Evolutionary conservation across 2,329 filamentous ascomycete species (phyloP).

Genomic region (Curvularia sp.): DNA sequence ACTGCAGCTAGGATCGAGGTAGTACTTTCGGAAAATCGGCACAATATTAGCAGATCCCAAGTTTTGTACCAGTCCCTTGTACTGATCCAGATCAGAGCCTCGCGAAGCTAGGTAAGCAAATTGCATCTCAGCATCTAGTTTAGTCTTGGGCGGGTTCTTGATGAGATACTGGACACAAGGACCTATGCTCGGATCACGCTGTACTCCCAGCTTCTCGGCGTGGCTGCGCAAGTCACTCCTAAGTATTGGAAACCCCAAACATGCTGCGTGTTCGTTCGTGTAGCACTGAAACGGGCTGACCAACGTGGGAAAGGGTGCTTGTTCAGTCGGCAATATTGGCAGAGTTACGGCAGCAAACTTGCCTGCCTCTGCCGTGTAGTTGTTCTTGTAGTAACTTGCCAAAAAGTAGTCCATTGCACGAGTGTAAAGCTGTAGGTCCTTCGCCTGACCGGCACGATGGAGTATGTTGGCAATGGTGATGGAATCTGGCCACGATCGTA

Average conservation of each 20-base stretch:
- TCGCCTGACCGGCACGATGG: constrained; percentile 63
- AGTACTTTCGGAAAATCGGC: constrained; percentile 46
- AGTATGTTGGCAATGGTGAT: constrained; percentile 81
- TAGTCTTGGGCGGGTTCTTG: constrained; percentile 71
- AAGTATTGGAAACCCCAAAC: constrained; percentile 83
- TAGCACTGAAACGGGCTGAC: constrained; percentile 80
- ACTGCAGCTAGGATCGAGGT: constrained; percentile 37
- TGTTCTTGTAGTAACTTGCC: constrained; percentile 76
- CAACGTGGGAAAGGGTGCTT: constrained; percentile 65
- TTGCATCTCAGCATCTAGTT: constrained; percentile 69
- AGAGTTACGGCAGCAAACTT: constrained; percentile 54
- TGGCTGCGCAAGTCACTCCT: constrained; percentile 78
- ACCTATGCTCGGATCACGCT: constrained; percentile 77
- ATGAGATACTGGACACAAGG: constrained; percentile 78
- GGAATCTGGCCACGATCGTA: constrained; percentile 74
- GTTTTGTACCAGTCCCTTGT: constrained; percentile 34
- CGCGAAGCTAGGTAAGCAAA: constrained; percentile 87
- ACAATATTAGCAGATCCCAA: constrained; percentile 48
- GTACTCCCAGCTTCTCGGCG: constrained; percentile 84
- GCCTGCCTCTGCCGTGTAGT: constrained; percentile 69
- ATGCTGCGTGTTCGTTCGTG: constrained; percentile 75
- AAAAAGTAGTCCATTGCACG: constrained; percentile 83
- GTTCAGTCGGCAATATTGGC: constrained; percentile 72
- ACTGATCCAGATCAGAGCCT: constrained; percentile 70
- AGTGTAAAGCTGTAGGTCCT: constrained; percentile 64